Base-by-base conservation (phyloP, 805 yeast species). In the Priceomyces castillae region DNA sequence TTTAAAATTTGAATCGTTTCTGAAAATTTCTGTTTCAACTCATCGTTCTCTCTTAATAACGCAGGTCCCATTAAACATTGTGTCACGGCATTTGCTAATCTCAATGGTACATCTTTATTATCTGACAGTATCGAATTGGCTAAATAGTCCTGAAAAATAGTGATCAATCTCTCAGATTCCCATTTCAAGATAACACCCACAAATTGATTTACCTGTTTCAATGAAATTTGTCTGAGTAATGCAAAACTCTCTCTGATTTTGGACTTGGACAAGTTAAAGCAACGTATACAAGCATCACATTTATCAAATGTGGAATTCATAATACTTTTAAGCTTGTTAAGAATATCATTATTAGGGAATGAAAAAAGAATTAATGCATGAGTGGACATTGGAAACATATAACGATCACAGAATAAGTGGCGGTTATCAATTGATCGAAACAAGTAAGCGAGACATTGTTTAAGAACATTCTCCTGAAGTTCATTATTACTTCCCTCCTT, bases 281-380 rank as follows among this genome's bases (percentile, higher is more conserved):
- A 60, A 17, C 65, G 47, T 4, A 81, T 64, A 61, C 94, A 86
- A 4, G 70, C 62, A 2, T 70, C 64, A 60, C 94, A 86, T 3
- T 56, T 46, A 30, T 65, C 60, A 11, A 85, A 59, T 18, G 73
- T 64, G 1, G 61, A 57, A 3, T 61, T 58, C 39, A 78, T 64
- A 11, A 53, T 50, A 7, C 66, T 65, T 39, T 71, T 69, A 42
- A 74, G 60, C 71, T 78, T 73, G 4, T 53, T 53, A 14, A 75
- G 65, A 1, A 75, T 72, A n/a, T 67, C 72, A 30, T 67, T 67
- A 19, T 70, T 76, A 2, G 73, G 71, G 52, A 83, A 81, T 2
- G 90, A 81, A 56, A 82, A 82, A 46, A 81, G 63, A 12, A 84
- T 76, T 42, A 84, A 59, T 7, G 76, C 64, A 54, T 82, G 82